Evolutionary conservation across 2,329 filamentous ascomycete species (phyloP).

Genomic region (Orbilia brochopaga): DNA sequence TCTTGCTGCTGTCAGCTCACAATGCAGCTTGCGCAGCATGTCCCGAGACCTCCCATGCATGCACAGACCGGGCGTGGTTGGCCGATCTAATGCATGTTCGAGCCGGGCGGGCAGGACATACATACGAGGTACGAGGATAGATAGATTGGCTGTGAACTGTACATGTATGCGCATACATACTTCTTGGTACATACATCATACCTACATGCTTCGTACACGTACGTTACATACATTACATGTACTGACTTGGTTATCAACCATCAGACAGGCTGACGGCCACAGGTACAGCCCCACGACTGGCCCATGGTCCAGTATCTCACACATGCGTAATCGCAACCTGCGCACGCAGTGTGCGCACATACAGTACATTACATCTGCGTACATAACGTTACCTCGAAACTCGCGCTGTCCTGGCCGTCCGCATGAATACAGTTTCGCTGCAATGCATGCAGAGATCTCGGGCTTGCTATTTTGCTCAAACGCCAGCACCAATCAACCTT

Average conservation of each 20-base stretch:
- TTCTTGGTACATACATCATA: no score
- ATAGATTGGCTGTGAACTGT: no score
- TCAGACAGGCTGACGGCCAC: neutral
- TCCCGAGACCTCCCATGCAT: constrained; percentile 17
- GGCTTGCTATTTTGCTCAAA: neutral
- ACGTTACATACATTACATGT: neutral
- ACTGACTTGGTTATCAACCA: neutral
- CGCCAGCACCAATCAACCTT: neutral
- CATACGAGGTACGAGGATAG: neutral
- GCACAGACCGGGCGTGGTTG: constrained; percentile 15
- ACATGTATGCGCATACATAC: no score
- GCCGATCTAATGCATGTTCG: constrained; percentile 21
- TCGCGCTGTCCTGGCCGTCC: no score
- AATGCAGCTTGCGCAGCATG: neutral
- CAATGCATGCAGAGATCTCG: neutral
- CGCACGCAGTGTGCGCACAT: no score
- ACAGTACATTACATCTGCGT: no score
- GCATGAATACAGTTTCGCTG: no score
- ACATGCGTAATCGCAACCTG: neutral
- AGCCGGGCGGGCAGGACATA: neutral
- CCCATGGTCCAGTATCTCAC: neutral
- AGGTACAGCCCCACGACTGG: neutral
- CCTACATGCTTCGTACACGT: no score
- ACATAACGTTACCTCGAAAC: no score
- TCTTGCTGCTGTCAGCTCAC: neutral